Evolutionary conservation across 2,329 filamentous ascomycete species (phyloP), one percentile per base, ranked within the genome.

Genomic region (Aspergillus nomiae): DNA sequence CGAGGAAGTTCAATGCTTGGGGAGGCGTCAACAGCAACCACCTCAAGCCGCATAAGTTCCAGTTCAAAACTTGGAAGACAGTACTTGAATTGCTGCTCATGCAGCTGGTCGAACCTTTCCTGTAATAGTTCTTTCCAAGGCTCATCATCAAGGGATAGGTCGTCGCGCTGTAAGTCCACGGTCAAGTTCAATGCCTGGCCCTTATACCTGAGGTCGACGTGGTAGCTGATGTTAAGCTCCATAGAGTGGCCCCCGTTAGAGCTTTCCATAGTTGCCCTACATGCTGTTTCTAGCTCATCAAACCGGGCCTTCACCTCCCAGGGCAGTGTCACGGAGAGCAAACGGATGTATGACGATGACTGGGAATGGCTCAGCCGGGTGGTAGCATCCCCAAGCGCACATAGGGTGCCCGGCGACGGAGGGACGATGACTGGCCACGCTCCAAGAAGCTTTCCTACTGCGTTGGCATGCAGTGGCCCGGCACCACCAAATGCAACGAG

Each of bases 401-500:
- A 85, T 0, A 84, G 72, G 11, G 82, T 81, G 26, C 82, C 83
- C 5, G 83, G 83, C 1, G 81, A 81, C 1, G 80, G 81, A 12
- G 83, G 83, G 2, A 85, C 74, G n/a, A 84, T 83, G n/a, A 85
- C 81, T 5, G 82, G 82, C 79, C 80, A 84, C 2, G 82, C 80
- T 0, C 81, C 80, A 6, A 85, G 76, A 1, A 85, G 76, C 65
- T 83, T 78, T 26, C 82, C 83, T 1, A 84, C 74, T 4, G 81
- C 80, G 58, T 84, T 84, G 4, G 80, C 82, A 64, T 84, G 82
- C n/a, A 84, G 73, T 21, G 83, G 83, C 0, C 83, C 83, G 26
- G 82, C 83, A 57, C 83, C 83, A 34, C 83, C 83, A 63, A 84
- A 83, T 1, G 81, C 82, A 7, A 84, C 82, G 4, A 85, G 74